Conservation (phyloP, 345 rosid genomes). For the Brassica carinata region DNA sequence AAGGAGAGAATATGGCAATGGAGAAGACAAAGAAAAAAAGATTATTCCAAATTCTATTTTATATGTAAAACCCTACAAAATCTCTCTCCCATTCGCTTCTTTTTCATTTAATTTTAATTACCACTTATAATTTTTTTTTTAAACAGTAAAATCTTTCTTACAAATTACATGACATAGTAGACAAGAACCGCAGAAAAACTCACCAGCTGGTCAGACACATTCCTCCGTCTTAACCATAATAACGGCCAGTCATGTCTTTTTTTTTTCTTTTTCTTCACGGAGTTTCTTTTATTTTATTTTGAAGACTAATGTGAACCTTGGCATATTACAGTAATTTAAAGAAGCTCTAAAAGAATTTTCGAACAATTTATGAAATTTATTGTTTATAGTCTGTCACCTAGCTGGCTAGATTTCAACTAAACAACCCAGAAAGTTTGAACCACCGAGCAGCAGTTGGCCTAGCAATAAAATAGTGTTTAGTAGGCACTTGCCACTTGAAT, state of each 20-base stretch:
- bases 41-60: constrained; percentile 32
- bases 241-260: constrained; percentile 35
- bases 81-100: background rate
- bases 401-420: background rate
- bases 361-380: background rate
- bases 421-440: background rate
- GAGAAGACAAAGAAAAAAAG: constrained; percentile 8
- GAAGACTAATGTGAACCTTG: background rate
- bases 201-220: constrained; percentile 18
- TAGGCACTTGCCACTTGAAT: too few species aligned
- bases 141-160: constrained; percentile 14
- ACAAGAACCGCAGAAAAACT: constrained; percentile 22
- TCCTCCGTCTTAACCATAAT: constrained; percentile 31
- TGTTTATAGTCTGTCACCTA: background rate
- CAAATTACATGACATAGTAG: background rate
- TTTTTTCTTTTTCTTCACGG: constrained; percentile 8
- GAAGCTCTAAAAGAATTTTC: background rate
- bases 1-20: constrained; percentile 25
- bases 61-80: constrained; percentile 41
- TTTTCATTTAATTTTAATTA: background rate
- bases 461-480: too few species aligned
- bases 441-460: too few species aligned
- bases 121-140: background rate
- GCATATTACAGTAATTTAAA: background rate
- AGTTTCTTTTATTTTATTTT: background rate